These are phyloP conservation scores for Fomitopsis serialis DNA, from an alignment of 768 basidiomycete genomes.

Conservation along the genomic window DNA sequence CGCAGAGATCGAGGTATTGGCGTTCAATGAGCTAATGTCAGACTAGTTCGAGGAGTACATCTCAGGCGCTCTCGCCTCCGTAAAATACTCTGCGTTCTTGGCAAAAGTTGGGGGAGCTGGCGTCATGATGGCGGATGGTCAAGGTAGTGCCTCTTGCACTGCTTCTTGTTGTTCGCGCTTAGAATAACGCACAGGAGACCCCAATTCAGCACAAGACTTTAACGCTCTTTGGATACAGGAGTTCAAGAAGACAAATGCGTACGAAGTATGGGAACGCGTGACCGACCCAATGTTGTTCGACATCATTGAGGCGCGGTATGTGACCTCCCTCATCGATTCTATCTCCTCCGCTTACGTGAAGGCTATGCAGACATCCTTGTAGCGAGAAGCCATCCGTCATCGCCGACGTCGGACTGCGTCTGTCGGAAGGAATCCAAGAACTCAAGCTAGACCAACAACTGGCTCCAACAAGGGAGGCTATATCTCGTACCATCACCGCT, in stretches of 20 bases:
- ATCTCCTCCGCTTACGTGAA: background rate
- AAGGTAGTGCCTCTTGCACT: constrained; percentile 29
- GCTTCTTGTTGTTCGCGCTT: background rate
- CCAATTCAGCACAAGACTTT: constrained; percentile 70
- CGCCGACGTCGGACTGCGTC: constrained; percentile 84
- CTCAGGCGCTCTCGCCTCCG: constrained; percentile 76
- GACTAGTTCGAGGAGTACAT: constrained; percentile 90
- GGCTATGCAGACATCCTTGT: constrained; percentile 74
- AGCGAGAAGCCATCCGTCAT: constrained; percentile 86
- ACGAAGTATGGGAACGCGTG: constrained; percentile 81
- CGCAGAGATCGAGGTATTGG: background rate
- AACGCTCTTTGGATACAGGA: constrained; percentile 84
- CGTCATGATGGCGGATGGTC: constrained; percentile 63
- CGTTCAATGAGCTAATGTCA: background rate
- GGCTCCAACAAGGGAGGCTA: constrained; percentile 88
- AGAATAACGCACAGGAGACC: constrained; percentile 39
- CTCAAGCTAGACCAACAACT: constrained; percentile 89
- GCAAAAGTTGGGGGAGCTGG: constrained; percentile 58
- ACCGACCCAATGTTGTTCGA: constrained; percentile 95
- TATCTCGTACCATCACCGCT: constrained; percentile 65
- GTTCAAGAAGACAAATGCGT: constrained; percentile 85
- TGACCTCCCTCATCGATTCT: background rate
- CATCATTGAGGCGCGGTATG: constrained; percentile 86
- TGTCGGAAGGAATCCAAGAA: constrained; percentile 92
- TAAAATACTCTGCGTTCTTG: constrained; percentile 88